Evolutionary conservation across 1,139 yeast species (phyloP).

Genomic region (Candida freyschussii): DNA sequence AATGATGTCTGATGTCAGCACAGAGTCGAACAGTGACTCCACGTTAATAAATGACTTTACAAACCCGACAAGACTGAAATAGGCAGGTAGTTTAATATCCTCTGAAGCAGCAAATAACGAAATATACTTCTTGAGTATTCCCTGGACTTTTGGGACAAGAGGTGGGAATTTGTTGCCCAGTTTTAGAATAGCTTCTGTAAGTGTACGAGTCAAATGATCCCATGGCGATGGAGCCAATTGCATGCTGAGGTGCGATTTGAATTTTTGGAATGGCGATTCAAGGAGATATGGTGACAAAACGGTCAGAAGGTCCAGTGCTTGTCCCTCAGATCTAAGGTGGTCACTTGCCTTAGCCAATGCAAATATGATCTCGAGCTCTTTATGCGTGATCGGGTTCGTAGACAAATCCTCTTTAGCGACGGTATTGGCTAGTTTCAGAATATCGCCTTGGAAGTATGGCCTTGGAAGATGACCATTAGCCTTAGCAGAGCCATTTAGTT

Average conservation of each 20-base stretch:
- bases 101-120: conserved; percentile 18
- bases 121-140: conserved; percentile 28
- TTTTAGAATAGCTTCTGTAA: conserved; percentile 33
- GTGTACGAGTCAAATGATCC: conserved; percentile 37
- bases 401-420: conserved; percentile 17
- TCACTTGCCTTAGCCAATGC: conserved; percentile 58
- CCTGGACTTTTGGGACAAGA: conserved; percentile 19
- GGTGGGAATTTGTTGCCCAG: conserved; percentile 31
- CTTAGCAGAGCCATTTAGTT: conserved; percentile 2
- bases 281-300: conserved; percentile 56
- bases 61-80: conserved; percentile 27
- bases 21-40: conserved; percentile 4
- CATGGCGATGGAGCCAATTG: conserved; percentile 40
- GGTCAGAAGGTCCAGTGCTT: conserved; percentile 48
- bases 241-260: conserved; percentile 40
- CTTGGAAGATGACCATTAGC: conserved; percentile 1
- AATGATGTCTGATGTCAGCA: conserved; percentile 8
- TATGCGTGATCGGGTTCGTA: conserved; percentile 27
- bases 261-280: conserved; percentile 54
- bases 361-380: conserved; percentile 67
- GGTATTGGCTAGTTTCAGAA: conserved; percentile 16
- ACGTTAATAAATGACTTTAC: conserved; percentile 16
- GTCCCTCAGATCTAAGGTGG: conserved; percentile 37
- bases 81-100: conserved; percentile 23
- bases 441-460: conserved; percentile 10